Evolutionary conservation across 164 flowering plant species (phyloP), one percentile per base, ranked within the genome.

Genomic region (Akebia trifoliata): DNA sequence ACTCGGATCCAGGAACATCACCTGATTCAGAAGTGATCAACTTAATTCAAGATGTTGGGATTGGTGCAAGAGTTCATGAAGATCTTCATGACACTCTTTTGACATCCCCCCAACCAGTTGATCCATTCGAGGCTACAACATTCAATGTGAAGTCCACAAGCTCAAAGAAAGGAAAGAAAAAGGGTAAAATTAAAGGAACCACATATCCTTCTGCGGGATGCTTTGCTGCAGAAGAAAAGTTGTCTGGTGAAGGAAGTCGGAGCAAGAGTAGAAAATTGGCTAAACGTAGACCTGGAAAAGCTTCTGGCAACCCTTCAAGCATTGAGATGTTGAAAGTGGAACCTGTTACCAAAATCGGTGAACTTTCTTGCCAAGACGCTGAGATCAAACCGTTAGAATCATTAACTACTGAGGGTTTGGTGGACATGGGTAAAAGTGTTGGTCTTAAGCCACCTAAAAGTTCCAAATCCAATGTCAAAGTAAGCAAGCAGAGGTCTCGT

Each of bases 11-110:
- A 25, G 94, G 78, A 68, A 82, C 90, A 59, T 87, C 97, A 47
- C 95, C 95, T 63, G 95, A 87, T 75, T 87, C 89, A 48, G 93
- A 84, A 81, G 93, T 85, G 64, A 78, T 81, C 18, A 79, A 85
- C 70, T 29, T 62, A 45, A 42, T 71, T 60, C 84, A 75, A 21
- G 88, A 80, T 56, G 50, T 59, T 35, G 65, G 50, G 26, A 55
- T 47, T 42, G 59, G 55, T 58, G 55, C 47, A 42, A 69, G 56
- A 44, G 66, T 47, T 60, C 63, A 64, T 34, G 80, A 74, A 56
- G 66, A 59, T 25, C 38, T 69, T 49, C 63, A 59, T 32, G 70
- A 74, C 70, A 21, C 53, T 52, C 60, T 45, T 68, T 54, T 68
- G 50, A 51, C 51, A 61, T 66, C 70, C 28, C 57, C 72, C 7